These are phyloP conservation scores for Fraxinus americana DNA, from an alignment of 257 asterid species.

Conservation along the genomic window DNA sequence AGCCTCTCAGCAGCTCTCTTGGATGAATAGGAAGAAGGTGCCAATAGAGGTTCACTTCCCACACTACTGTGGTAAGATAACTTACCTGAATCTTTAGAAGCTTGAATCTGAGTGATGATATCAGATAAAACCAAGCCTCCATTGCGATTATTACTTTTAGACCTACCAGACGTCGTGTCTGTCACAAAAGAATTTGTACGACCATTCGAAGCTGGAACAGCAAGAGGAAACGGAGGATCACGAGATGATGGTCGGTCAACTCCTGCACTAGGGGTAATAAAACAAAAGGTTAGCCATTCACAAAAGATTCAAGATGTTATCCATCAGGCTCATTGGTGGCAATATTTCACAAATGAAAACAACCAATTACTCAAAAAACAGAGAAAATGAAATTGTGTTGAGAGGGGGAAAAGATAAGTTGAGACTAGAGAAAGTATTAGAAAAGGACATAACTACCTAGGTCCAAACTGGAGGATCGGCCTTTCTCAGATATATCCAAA, in stretches of 20 bases:
- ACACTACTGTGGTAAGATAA: constrained; percentile 53
- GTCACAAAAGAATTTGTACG: constrained; percentile 52
- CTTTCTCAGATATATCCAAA: constrained; percentile 72
- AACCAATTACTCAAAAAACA: neutral
- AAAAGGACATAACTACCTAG: constrained; percentile 70
- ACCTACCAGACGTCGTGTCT: constrained; percentile 57
- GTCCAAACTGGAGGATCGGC: constrained; percentile 94
- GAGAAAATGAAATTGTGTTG: neutral
- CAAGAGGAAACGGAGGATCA: constrained; percentile 96
- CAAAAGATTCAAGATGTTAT: constrained; percentile 23
- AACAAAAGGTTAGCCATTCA: constrained; percentile 52
- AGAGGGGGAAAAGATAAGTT: neutral
- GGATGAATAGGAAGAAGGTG: constrained; percentile 63
- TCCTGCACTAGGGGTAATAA: constrained; percentile 94
- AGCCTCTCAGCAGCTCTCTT: constrained; percentile 79
- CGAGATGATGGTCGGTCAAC: constrained; percentile 98
- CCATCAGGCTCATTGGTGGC: constrained; percentile 7
- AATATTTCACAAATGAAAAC: neutral
- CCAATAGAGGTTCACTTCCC: constrained; percentile 61
- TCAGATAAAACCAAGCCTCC: constrained; percentile 90
- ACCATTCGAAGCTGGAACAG: constrained; percentile 89
- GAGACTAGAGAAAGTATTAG: constrained; percentile 27
- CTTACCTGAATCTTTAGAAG: constrained; percentile 83
- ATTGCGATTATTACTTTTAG: constrained; percentile 71
- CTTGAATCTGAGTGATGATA: constrained; percentile 90